Evolutionary conservation across 2,329 filamentous ascomycete genomes (phyloP).

Genomic region (Endoconidiophora polonica): DNA sequence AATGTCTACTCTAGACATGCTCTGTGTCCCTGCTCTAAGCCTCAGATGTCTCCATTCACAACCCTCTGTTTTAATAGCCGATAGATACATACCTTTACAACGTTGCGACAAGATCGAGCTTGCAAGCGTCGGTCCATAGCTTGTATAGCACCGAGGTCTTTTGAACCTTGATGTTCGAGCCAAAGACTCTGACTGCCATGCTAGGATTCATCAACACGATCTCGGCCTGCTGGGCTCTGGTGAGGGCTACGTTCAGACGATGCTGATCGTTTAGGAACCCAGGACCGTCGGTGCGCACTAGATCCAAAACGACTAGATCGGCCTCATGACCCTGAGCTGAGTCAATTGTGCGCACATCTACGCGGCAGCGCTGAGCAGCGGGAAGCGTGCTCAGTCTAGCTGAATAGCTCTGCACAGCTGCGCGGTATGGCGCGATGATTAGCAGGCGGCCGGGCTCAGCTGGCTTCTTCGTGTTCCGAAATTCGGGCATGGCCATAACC

Average conservation of each 20-base stretch:
- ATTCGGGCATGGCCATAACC: slow-evolving; percentile 20
- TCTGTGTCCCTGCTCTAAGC: too few species aligned
- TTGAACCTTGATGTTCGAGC: neutral
- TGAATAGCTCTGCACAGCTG: slow-evolving; percentile 22
- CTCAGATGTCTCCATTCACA: too few species aligned
- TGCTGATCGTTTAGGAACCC: slow-evolving; percentile 28
- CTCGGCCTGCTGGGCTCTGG: slow-evolving; percentile 28
- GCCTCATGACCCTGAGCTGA: slow-evolving; percentile 31
- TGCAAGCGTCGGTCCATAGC: too few species aligned
- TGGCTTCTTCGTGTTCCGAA: slow-evolving; percentile 18
- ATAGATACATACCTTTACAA: too few species aligned
- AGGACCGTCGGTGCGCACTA: slow-evolving; percentile 24
- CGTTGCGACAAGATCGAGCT: too few species aligned
- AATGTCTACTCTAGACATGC: too few species aligned
- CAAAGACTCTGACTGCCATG: slow-evolving; percentile 18
- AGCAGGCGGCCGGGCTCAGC: slow-evolving; percentile 23
- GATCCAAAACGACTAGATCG: slow-evolving; percentile 30
- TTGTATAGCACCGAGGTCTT: neutral
- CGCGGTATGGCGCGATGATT: slow-evolving; percentile 28
- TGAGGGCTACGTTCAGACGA: slow-evolving; percentile 30
- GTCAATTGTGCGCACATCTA: slow-evolving; percentile 28
- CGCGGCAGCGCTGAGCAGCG: slow-evolving; percentile 17
- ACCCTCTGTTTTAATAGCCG: too few species aligned
- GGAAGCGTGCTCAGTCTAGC: slow-evolving; percentile 18
- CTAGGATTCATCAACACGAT: slow-evolving; percentile 27